Percentiles rank a stretch among this genome's conserved stretches.
These are phyloP conservation scores for Penicillium goetzii DNA, from an alignment of 495 filamentous ascomycete genomes.

Conservation along the genomic window DNA sequence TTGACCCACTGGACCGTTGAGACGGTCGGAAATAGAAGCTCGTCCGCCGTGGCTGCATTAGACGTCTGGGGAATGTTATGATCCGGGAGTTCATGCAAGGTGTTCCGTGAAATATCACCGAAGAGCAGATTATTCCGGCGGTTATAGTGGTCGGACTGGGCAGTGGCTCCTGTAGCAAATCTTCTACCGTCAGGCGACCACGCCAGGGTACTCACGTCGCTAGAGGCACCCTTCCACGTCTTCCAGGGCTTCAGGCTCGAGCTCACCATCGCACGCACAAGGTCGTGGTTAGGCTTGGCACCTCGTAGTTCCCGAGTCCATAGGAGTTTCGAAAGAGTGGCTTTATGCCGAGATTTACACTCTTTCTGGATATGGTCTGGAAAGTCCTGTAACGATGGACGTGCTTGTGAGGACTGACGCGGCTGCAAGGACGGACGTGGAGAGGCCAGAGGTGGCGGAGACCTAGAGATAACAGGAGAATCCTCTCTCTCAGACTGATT, in stretches of 20 bases:
- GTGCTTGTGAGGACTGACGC: not conserved
- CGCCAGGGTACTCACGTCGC: constrained; percentile 51
- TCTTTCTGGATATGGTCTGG: not conserved
- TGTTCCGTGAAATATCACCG: constrained; percentile 60
- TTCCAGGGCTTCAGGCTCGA: constrained; percentile 41
- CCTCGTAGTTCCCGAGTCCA: constrained; percentile 33
- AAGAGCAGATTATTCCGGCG: constrained; percentile 74
- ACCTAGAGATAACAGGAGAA: not conserved
- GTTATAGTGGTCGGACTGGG: constrained; percentile 81
- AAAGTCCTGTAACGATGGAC: not conserved
- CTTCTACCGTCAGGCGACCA: constrained; percentile 54
- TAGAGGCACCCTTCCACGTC: constrained; percentile 56
- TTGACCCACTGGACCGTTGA: constrained; percentile 74
- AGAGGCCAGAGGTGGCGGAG: not conserved
- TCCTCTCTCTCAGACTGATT: constrained; percentile 1
- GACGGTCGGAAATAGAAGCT: constrained; percentile 77
- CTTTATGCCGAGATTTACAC: not conserved
- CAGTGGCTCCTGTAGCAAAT: constrained; percentile 67
- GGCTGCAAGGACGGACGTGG: not conserved
- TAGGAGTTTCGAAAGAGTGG: constrained; percentile 28
- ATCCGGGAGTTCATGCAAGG: constrained; percentile 66
- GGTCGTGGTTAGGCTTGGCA: constrained; percentile 5
- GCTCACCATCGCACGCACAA: constrained; percentile 24
- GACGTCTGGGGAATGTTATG: constrained; percentile 64
- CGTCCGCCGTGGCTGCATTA: constrained; percentile 56